Conservation (phyloP, 2,329 filamentous ascomycete genomes). For the Diaporthe sp. region DNA sequence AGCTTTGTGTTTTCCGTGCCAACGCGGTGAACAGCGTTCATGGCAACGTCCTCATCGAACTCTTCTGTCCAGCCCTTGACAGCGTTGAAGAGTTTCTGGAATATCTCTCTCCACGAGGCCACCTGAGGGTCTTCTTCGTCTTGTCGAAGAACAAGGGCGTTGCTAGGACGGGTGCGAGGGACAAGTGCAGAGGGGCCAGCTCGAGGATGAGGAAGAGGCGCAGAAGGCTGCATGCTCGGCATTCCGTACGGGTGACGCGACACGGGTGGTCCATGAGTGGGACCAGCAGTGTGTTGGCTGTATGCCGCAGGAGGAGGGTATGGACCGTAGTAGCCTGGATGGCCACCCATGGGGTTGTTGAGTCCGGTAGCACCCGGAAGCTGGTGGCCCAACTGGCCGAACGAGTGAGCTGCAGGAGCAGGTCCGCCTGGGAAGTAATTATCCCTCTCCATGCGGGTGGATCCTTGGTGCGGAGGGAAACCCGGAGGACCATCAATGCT, state of each 20-base stretch:
- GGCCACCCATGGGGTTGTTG: slow-evolving; percentile 7
- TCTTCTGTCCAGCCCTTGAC: slow-evolving; percentile 45
- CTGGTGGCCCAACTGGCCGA: slow-evolving; percentile 15
- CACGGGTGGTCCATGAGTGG: slow-evolving; percentile 4
- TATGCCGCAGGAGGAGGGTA: slow-evolving; percentile 23
- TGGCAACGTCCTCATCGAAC: slow-evolving; percentile 42
- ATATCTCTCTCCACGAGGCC: slow-evolving; percentile 34
- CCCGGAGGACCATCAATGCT: background rate
- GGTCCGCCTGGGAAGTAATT: slow-evolving; percentile 5
- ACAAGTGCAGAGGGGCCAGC: background rate
- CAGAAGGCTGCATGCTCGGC: background rate
- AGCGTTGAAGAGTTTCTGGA: slow-evolving; percentile 31
- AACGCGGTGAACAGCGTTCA: slow-evolving; percentile 38
- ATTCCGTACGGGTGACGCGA: slow-evolving; percentile 9
- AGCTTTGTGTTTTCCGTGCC: slow-evolving; percentile 43
- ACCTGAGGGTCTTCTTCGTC: slow-evolving; percentile 35
- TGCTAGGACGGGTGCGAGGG: background rate
- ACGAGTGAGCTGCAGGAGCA: slow-evolving; percentile 3
- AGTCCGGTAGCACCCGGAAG: background rate
- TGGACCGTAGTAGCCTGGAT: slow-evolving; percentile 22
- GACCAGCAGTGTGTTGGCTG: slow-evolving; percentile 3
- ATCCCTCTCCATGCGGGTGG: slow-evolving; percentile 21
- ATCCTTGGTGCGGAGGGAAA: background rate
- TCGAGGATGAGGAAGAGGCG: background rate
- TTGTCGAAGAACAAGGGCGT: slow-evolving; percentile 35